A percentile compares a stretch with the other conserved stretches of the same genome.
Conservation (phyloP, 768 basidiomycete genomes). For the Fistulinella prunicolor region DNA sequence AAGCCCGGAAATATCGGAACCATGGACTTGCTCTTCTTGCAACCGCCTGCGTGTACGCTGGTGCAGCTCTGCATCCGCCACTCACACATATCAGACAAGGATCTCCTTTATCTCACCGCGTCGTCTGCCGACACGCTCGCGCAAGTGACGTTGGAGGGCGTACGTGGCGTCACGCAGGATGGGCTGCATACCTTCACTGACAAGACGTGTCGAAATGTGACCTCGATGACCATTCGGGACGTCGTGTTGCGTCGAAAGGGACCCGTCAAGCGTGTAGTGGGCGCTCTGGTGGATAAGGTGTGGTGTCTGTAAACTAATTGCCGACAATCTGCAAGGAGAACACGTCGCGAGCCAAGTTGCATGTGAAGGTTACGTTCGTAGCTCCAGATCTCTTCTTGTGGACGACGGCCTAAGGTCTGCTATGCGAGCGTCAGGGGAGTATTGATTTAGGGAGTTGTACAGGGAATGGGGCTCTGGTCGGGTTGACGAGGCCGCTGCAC, state of each 20-base stretch:
- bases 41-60: conserved; percentile 2
- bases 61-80: background rate
- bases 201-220: background rate
- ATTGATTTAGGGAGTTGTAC: no score
- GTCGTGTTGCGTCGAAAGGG: background rate
- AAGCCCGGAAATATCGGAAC: background rate
- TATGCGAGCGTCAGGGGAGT: no score
- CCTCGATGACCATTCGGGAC: background rate
- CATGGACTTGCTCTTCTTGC: background rate
- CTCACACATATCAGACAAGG: background rate
- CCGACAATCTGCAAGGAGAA: background rate
- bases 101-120: conserved; percentile 1
- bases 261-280: background rate
- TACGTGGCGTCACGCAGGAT: background rate
- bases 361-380: background rate
- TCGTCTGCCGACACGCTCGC: conserved; percentile 1
- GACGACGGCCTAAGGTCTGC: no score
- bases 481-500: no score
- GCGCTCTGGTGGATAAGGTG: background rate
- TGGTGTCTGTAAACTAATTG: background rate
- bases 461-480: no score
- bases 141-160: background rate
- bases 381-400: background rate
- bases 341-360: background rate
- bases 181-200: conserved; percentile 1